Base-by-base conservation (phyloP, 352 stramenopile species). In the Aphanomyces stellatus region DNA sequence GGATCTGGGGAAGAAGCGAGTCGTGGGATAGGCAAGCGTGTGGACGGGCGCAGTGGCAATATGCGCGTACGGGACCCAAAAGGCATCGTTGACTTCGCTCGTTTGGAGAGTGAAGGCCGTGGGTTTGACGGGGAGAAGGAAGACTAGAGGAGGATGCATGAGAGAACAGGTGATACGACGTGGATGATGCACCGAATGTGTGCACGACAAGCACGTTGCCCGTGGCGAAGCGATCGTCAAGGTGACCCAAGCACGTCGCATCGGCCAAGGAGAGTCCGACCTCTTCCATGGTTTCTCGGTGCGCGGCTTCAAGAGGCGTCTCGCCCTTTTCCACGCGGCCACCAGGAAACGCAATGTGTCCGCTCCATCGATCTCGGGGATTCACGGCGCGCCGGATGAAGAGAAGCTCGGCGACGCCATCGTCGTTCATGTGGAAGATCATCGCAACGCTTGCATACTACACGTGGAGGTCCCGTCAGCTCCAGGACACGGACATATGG, bases 271-370 rank as follows among this genome's bases (percentile, higher is more conserved):
- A 77, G 53, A 93, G 86, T 4, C 85, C 85, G 0, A 84, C 82
- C 62, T 93, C 85, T 63, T 93, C 85, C 62, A 88, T 87, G 24
- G 85, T 91, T 71, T 93, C 85, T 25, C 85, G 83, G 61, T 91
- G 85, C 3, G 85, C 85, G 0, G 85, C 83, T 53, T 91, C 71
- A 27, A 72, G 72, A 0, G 83, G 81, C 70, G 85, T 90, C 67
- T 93, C 85, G 19, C 82, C 82, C 25, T 74, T 78, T 62, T 93
- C 85, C 48, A 90, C 81, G 10, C 81, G 75, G 37, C 85, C 85
- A 0, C 85, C 85, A 0, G 85, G 85, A 57, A 93, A 92, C n/a
- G 85, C 85, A n/a, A 94, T 71, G 51, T 94, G 85, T 0, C 85
- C 84, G 51, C 85, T 94, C 85, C 85, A 94, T 43, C 75, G 75